Base-by-base conservation (phyloP, 108 stramenopile species). In the Poteriospumella lacustris region DNA sequence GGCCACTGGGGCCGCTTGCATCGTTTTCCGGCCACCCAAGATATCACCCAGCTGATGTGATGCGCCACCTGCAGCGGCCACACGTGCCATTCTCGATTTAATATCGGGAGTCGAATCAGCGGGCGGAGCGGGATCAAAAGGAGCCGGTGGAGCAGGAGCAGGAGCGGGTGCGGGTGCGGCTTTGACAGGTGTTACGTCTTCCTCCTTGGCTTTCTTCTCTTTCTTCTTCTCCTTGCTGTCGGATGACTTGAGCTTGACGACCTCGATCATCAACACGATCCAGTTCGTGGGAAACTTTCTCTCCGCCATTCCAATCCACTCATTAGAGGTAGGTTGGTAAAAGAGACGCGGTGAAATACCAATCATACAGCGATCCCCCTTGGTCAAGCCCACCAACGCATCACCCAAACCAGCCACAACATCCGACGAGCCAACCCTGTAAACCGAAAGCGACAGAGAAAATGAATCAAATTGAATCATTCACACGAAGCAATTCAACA, bases 161-260 rank as follows among this genome's bases (percentile, higher is more conserved):
- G 28, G 19, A 36, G 12, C 28, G 36, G 15, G 12, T 19, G 64
- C 19, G 36, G 28, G 15, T 19, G 64, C 34, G 28, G 28, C 19
- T 36, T 19, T 40, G 38, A 68, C 36, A 19, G 64, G 64, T 68
- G 12, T 40, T 39, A 40, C 38, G 24, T 36, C 64, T 19, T 15
- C 34, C 19, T 68, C 24, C 19, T 19, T 68, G 12, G 28, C 28
- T 36, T 19, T 68, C 19, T 36, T 24, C 15, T 15, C 15, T 15
- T 15, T 68, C 19, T 19, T 39, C 36, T 68, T 40, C 24, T 68
- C 19, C 64, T 68, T 68, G 12, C 24, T 40, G 19, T 68, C 39
- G 24, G 15, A 12, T 39, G 64, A 68, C 64, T 68, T 68, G 24
- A 68, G 12, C 24, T 68, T 68, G 28, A 68, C 39, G 64, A 68